Evolutionary conservation across 352 stramenopile genomes (phyloP), one percentile per base, ranked within the genome.

Genomic region (Pythium insidiosum): DNA sequence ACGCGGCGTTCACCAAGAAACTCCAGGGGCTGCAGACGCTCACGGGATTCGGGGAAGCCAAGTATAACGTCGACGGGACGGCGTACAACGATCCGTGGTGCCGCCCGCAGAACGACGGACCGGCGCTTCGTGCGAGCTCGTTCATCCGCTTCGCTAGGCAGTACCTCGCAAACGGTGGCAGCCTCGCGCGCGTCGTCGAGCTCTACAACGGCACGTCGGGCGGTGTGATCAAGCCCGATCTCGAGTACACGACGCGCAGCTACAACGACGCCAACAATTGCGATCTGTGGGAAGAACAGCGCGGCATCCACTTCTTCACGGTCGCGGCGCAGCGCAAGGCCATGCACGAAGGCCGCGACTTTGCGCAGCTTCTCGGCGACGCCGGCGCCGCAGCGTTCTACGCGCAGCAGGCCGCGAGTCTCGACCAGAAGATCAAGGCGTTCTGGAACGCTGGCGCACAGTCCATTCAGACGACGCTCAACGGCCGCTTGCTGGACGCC

Each of bases 281-380:
- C 26, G 50, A 58, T 33, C 22, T 58, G 22, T 58, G 50, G 43
- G 50, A 58, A 28, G 53, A 62, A 21, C 48, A 48, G 31, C 53
- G 47, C n/a, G 47, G 47, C 22, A 28, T 46, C 30, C 53, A 62
- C 47, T 62, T 62, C 43, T 62, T 62, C 47, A 62, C 53, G 12
- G 35, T 62, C 42, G 53, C 43, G 3, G 35, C 40, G 22, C 47
- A 62, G 43, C 53, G 53, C 31, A 47, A 47, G 15, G 47, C 53
- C 19, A 23, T 62, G 12, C 44, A 56, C 39, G 53, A 62, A 41
- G 47, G 31, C 16, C 20, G 29, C 36, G 53, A 56, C 18, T 62
- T 62, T 37, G 53, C 47, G 12, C 50, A n/a, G 5, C 41, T 53
- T n/a, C 11, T 57, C 12, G 53, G 53, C 9, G 53, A 62, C 47